These are phyloP conservation scores for Volvox africanus DNA, from an alignment of 139 green algal genomes.

Conservation along the genomic window DNA sequence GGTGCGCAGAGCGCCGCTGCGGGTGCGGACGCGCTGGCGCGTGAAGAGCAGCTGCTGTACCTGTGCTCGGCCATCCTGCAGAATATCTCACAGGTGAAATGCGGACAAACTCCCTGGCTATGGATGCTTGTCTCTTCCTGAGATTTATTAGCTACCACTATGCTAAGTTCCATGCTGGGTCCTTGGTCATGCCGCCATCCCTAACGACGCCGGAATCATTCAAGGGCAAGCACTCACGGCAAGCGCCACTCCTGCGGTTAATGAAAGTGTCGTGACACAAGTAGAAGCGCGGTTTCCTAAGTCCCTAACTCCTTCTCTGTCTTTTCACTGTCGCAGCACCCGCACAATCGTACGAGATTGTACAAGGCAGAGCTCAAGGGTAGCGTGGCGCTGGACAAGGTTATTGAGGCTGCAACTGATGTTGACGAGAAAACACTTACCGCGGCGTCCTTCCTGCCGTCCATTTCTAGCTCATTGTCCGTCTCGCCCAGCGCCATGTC, in stretches of 20 bases:
- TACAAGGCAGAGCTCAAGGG: slow-evolving; percentile 79
- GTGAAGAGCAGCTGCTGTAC: slow-evolving; percentile 69
- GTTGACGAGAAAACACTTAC: slow-evolving; percentile 45
- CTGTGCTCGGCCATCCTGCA: slow-evolving; percentile 73
- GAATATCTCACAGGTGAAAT: slow-evolving; percentile 59
- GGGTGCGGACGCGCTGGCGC: slow-evolving; percentile 12
- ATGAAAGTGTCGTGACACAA: too few species aligned
- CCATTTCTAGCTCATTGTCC: not conserved
- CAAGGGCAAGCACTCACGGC: too few species aligned
- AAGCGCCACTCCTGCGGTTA: too few species aligned
- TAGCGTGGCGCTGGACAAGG: slow-evolving; percentile 51
- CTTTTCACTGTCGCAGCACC: slow-evolving; percentile 58
- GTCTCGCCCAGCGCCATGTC: not conserved
- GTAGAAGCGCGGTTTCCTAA: too few species aligned
- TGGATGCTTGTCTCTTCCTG: too few species aligned
- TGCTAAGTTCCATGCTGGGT: too few species aligned
- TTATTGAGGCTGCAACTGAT: slow-evolving; percentile 48
- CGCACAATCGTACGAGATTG: slow-evolving; percentile 75
- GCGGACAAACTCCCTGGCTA: too few species aligned
- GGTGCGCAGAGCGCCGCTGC: not conserved
- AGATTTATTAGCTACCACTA: too few species aligned
- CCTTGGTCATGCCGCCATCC: too few species aligned
- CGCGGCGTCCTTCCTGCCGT: slow-evolving; percentile 32
- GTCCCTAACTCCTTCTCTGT: too few species aligned
- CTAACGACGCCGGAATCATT: too few species aligned